Percentiles rank a stretch among this genome's conserved stretches.
Evolutionary conservation across 2,329 filamentous ascomycete species (phyloP).

Genomic region (Colletotrichum zoysiae): DNA sequence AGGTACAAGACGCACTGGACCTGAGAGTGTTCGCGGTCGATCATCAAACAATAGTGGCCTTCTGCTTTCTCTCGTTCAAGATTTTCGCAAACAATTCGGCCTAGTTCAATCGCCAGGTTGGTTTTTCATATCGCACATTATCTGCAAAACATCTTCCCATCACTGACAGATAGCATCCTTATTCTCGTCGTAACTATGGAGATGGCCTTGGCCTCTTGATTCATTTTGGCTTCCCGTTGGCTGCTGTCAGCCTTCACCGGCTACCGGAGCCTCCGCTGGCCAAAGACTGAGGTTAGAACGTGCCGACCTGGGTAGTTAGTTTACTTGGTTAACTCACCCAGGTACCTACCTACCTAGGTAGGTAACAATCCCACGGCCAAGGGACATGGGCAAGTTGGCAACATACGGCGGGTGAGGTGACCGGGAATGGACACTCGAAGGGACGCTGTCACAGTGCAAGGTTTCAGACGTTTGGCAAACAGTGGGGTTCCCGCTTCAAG

Average conservation of each 20-base stretch:
- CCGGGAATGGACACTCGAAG: slow-evolving; percentile 2
- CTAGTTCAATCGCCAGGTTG: not conserved
- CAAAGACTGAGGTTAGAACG: too few species aligned
- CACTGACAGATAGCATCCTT: not conserved
- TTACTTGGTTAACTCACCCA: too few species aligned
- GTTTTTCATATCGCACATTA: not conserved
- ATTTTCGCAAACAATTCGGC: not conserved
- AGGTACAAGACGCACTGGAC: not conserved
- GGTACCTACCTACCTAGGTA: too few species aligned
- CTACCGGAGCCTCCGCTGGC: not conserved
- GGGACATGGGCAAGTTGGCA: not conserved
- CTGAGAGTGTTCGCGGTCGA: slow-evolving; percentile 2
- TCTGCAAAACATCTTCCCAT: not conserved
- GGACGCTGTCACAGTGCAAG: slow-evolving; percentile 30
- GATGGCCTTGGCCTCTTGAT: not conserved
- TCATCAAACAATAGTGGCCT: slow-evolving; percentile 10
- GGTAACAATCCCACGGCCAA: not conserved
- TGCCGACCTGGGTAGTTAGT: too few species aligned
- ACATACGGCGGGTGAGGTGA: not conserved
- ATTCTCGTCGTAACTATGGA: not conserved
- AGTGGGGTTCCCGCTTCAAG: slow-evolving; percentile 31
- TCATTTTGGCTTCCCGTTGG: not conserved
- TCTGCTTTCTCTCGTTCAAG: not conserved
- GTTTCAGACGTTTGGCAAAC: slow-evolving; percentile 37
- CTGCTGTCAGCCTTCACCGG: not conserved